Percentiles rank a stretch among this genome's conserved stretches.
Conservation (phyloP, 2,329 filamentous ascomycete genomes). For the Beauveria caledonica region DNA sequence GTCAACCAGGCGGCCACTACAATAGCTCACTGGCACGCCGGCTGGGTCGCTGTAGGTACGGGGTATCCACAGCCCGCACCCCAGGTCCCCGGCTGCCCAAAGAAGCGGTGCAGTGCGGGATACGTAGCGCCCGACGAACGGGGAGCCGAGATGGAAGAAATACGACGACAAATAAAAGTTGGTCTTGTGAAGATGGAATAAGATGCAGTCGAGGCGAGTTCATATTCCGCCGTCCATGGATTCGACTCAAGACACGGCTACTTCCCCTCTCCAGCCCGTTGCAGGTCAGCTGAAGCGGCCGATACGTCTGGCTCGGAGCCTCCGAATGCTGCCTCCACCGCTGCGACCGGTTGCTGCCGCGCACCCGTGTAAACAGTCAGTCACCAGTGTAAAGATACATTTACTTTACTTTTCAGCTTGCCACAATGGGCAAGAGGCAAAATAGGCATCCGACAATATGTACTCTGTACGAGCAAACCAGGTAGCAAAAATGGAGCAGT, state of each 20-base stretch:
- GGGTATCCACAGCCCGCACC: background rate
- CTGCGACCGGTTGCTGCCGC: background rate
- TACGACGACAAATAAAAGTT: background rate
- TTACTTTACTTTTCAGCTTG: background rate
- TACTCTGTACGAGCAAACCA: background rate
- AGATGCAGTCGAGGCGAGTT: background rate
- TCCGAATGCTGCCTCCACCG: background rate
- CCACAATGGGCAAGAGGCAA: background rate
- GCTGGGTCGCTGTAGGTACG: slow-evolving; percentile 2
- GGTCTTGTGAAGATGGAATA: background rate
- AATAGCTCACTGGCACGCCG: slow-evolving; percentile 6
- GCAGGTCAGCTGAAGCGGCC: background rate
- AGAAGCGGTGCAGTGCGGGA: background rate
- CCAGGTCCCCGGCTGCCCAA: background rate
- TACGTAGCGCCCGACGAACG: background rate
- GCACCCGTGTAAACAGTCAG: background rate
- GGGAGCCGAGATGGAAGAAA: background rate
- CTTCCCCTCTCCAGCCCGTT: background rate
- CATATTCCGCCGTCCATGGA: too few relatives aligned
- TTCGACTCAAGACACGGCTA: too few relatives aligned
- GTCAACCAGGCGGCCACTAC: background rate
- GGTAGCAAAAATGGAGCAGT: background rate
- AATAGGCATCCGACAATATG: background rate
- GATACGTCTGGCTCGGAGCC: background rate
- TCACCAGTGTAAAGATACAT: background rate